phyloP scores from a whole-genome alignment of 73 alveolate genomes.

The Paramecium pentaurelia region DNA sequence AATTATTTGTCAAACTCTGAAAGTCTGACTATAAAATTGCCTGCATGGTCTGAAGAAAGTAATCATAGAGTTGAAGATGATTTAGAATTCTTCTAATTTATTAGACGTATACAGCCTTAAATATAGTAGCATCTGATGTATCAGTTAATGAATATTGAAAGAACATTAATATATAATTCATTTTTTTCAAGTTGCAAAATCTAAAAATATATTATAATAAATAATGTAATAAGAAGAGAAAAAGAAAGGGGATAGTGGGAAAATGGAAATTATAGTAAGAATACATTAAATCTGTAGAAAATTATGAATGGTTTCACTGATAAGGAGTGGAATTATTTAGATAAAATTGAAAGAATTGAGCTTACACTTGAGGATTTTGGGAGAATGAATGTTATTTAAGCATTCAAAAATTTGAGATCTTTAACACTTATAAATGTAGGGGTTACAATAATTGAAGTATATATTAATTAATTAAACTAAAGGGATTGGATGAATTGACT shows the following conservation, averaged over 20 bases:
- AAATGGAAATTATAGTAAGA: background rate
- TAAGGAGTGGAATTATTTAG: constrained; percentile 57
- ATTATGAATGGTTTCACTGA: constrained; percentile 62
- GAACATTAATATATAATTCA: background rate
- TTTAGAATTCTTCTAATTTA: constrained; percentile 24
- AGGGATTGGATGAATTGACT: constrained; percentile 62
- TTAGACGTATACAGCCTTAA: background rate
- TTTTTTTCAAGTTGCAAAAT: background rate
- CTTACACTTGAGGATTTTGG: constrained; percentile 73
- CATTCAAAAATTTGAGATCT: constrained; percentile 67
- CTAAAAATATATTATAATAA: background rate
- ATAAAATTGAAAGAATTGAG: constrained; percentile 66
- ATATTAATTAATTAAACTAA: background rate
- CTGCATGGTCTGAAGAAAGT: constrained; percentile 28
- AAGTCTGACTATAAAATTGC: background rate
- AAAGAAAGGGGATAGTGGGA: background rate
- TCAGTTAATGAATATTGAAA: constrained; percentile 39
- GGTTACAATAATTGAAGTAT: constrained; percentile 68
- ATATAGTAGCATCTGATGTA: background rate
- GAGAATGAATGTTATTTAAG: constrained; percentile 71
- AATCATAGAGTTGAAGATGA: constrained; percentile 18
- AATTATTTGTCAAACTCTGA: constrained; percentile 5
- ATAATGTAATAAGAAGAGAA: constrained; percentile 35
- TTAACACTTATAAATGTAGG: constrained; percentile 75
- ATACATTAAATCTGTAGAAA: constrained; percentile 29